phyloP scores from a whole-genome alignment of 2,329 filamentous ascomycete genomes.

The Penicillium sp. region DNA sequence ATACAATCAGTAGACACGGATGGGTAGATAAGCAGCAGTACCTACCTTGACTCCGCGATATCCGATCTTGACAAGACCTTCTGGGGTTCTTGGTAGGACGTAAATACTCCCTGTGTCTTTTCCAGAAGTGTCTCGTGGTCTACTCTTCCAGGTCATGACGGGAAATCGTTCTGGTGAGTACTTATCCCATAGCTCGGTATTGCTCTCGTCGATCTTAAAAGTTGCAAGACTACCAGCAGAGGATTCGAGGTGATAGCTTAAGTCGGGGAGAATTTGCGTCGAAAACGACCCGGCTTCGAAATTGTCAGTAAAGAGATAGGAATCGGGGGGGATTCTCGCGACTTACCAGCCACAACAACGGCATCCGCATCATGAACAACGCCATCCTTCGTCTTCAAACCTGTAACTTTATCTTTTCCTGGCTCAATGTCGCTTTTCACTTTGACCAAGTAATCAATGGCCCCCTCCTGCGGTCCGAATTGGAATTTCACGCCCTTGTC shows the following conservation, averaged over 20 bases:
- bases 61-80: conserved; percentile 30
- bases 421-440: neutral
- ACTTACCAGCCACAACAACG: conserved; percentile 28
- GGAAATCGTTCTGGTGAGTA: conserved; percentile 34
- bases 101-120: conserved; percentile 33
- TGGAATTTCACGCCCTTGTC: conserved; percentile 25
- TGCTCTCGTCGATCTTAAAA: conserved; percentile 25
- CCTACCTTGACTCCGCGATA: conserved; percentile 29
- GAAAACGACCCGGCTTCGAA: conserved; percentile 32
- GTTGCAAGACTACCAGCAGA: conserved; percentile 30
- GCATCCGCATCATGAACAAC: conserved; percentile 16
- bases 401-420: conserved; percentile 12
- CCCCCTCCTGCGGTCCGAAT: conserved; percentile 25
- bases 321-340: neutral
- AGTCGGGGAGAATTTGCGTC: conserved; percentile 28
- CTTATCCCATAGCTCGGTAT: conserved; percentile 30
- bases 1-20: neutral
- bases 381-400: conserved; percentile 22
- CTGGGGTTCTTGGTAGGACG: conserved; percentile 27
- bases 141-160: conserved; percentile 34
- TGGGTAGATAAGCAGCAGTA: neutral
- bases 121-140: conserved; percentile 23
- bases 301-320: neutral
- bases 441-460: conserved; percentile 24
- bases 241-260: conserved; percentile 31